Evolutionary conservation across 139 green algal species (phyloP).

Genomic region (Micractinium sp.): DNA sequence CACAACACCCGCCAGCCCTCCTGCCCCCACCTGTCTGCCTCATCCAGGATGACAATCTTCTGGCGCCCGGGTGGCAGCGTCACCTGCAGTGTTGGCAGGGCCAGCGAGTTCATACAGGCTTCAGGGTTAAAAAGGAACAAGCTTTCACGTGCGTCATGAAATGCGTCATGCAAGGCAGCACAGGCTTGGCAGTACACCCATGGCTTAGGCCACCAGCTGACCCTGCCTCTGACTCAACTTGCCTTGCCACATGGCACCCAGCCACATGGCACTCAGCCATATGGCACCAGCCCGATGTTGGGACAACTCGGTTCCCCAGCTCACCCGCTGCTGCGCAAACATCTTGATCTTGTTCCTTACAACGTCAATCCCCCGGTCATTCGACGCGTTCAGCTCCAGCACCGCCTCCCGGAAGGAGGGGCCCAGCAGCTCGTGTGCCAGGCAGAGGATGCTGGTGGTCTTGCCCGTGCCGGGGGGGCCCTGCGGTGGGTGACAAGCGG

Average conservation of each 20-base stretch:
- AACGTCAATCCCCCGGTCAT: slow-evolving; percentile 97
- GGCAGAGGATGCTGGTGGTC: slow-evolving; percentile 93
- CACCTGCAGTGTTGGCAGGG: slow-evolving; percentile 64
- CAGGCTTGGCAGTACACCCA: no score
- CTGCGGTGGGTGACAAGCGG: slow-evolving; percentile 47
- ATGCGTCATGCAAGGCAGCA: no score
- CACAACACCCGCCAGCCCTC: not conserved
- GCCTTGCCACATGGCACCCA: no score
- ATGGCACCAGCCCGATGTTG: no score
- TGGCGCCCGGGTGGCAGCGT: slow-evolving; percentile 92
- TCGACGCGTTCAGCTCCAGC: slow-evolving; percentile 97
- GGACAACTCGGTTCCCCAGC: no score
- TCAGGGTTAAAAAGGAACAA: no score
- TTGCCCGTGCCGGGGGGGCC: slow-evolving; percentile 97
- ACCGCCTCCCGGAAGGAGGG: slow-evolving; percentile 88
- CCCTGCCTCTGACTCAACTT: no score
- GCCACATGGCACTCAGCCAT: no score
- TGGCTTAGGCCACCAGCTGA: no score
- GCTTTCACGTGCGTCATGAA: no score
- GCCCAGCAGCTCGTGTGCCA: slow-evolving; percentile 92
- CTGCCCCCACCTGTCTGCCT: slow-evolving; percentile 89
- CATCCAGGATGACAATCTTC: slow-evolving; percentile 99
- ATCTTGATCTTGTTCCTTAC: slow-evolving; percentile 99
- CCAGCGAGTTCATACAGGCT: no score
- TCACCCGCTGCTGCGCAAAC: slow-evolving; percentile 92